Evolutionary conservation across 2,329 filamentous ascomycete genomes (phyloP), one percentile per base, ranked within the genome.

Genomic region (Botrytis paeoniae): DNA sequence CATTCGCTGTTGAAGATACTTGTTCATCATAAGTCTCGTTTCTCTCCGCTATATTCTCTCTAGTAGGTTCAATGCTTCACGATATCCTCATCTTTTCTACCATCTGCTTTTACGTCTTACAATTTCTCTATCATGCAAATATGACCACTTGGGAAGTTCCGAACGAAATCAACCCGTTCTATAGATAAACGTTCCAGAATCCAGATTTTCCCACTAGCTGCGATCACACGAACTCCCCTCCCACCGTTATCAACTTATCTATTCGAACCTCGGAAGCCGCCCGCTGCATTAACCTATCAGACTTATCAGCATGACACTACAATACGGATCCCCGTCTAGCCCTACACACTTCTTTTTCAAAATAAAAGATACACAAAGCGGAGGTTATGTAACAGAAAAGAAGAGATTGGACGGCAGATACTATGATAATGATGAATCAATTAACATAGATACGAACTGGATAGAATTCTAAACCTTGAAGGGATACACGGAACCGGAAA

Each of bases 201-300:
- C 45, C 45, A 68, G 68, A 25, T 35, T 45, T 43, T 35, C 37
- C 51, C n/a, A 63, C 29, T 25, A 43, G 43, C 51, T 29, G n/a
- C 51, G 51, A 70, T 70, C 39, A 60, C 74, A 70, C 69, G 70
- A 57, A 72, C 61, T 64, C 73, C 73, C 65, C 71, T 76, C 75
- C 72, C 10, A 57, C 37, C 37, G 51, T 57, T 68, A 68, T 68
- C 65, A 68, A 68, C 48, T 57, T 68, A 68, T 68, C 65, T 68
- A 41, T 37, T 68, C 64, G 25, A 68, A 22, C 32, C 64, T 68
- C 48, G 48, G 45, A 68, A 57, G 32, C 35, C 54, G 37, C 48
- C 48, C n/a, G 65, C 37, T 57, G 65, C 37, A 57, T 68, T 18
- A 59, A 29, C 65, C 65, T 69, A 69, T 66, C 63, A 51, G 32